These are phyloP conservation scores for Tetrahymena malaccensis DNA, from an alignment of 73 alveolate genomes.

Conservation along the genomic window DNA sequence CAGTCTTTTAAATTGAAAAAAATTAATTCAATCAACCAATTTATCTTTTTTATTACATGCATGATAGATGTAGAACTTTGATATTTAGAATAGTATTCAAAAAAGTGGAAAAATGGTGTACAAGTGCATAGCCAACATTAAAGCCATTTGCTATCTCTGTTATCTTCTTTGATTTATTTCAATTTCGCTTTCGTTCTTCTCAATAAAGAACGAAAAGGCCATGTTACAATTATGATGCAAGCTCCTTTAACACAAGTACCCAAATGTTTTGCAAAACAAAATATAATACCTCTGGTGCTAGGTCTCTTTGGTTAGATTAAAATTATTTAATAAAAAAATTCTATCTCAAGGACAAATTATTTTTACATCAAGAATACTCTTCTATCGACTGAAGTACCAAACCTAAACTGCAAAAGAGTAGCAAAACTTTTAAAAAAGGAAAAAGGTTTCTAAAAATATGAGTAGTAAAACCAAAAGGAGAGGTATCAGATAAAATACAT, in stretches of 20 bases:
- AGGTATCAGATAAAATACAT: neutral
- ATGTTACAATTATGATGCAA: neutral
- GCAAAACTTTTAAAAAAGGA: neutral
- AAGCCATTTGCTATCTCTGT: neutral
- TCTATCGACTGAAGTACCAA: neutral
- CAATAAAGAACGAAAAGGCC: neutral
- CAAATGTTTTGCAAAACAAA: neutral
- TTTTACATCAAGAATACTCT: neutral
- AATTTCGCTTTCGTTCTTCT: neutral
- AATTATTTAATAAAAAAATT: neutral
- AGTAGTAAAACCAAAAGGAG: neutral
- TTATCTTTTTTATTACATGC: neutral
- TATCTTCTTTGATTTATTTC: neutral
- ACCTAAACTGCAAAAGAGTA: neutral
- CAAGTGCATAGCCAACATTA: neutral
- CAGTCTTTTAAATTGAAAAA: neutral
- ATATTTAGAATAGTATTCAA: neutral
- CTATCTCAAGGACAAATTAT: no score
- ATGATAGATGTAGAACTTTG: neutral
- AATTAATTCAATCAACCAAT: neutral
- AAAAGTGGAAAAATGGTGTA: neutral
- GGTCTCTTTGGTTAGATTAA: neutral
- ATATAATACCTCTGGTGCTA: neutral
- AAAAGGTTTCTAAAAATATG: neutral
- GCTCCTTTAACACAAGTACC: neutral